Percentiles rank a stretch among this genome's conserved stretches.
phyloP scores from a whole-genome alignment of 2,329 filamentous ascomycete species.

The Balansia obtecta region DNA sequence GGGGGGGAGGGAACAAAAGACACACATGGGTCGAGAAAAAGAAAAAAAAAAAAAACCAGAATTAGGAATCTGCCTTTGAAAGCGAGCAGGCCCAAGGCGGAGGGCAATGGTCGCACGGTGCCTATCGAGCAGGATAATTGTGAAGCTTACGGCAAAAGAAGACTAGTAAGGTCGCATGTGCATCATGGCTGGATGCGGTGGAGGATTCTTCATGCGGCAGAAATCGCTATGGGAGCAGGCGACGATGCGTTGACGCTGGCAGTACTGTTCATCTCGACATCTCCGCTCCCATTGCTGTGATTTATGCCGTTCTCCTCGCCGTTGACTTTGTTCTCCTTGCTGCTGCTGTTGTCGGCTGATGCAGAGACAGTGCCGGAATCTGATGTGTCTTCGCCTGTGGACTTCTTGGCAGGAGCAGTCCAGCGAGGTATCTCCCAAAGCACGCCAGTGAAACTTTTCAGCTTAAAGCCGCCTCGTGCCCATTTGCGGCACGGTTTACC shows the following conservation, averaged over 20 bases:
- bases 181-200: neutral
- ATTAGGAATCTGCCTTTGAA: neutral
- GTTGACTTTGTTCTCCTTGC: conserved; percentile 55
- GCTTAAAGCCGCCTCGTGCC: conserved; percentile 66
- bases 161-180: neutral
- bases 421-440: conserved; percentile 73
- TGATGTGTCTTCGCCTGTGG: conserved; percentile 32
- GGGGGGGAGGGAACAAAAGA: neutral
- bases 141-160: neutral
- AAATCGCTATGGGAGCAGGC: conserved; percentile 35
- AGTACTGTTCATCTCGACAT: conserved; percentile 40
- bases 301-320: conserved; percentile 34
- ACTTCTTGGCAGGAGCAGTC: conserved; percentile 56
- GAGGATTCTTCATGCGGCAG: conserved; percentile 26
- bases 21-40: neutral
- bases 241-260: conserved; percentile 40
- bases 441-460: conserved; percentile 89
- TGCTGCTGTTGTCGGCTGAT: conserved; percentile 39
- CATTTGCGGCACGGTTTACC: conserved; percentile 89
- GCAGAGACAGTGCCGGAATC: conserved; percentile 33
- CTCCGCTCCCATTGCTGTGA: conserved; percentile 30
- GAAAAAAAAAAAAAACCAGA: neutral
- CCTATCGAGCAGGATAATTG: neutral
- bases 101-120: neutral
- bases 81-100: neutral